Percentiles rank a stretch among this genome's conserved stretches.
phyloP scores from a whole-genome alignment of 2,329 filamentous ascomycete genomes.

The Neofusicoccum sp. region DNA sequence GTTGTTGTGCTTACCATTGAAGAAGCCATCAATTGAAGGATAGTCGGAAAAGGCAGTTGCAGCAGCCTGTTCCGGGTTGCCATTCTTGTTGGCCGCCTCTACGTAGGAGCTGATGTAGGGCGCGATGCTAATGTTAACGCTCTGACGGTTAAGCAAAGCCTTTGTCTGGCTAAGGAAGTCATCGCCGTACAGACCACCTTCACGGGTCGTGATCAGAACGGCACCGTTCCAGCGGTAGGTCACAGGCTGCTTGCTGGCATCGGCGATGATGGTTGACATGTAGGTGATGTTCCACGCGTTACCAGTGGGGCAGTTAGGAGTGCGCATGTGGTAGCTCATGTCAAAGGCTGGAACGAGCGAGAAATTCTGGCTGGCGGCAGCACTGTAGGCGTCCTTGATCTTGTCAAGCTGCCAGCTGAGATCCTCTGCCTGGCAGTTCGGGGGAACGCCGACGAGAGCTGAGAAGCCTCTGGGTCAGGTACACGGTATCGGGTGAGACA shows the following conservation, averaged over 20 bases:
- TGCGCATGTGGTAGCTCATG: constrained; percentile 32
- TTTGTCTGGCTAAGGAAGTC: constrained; percentile 33
- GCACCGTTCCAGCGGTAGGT: constrained; percentile 38
- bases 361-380: constrained; percentile 34
- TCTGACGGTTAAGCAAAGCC: constrained; percentile 19
- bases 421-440: constrained; percentile 29
- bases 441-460: constrained; percentile 39
- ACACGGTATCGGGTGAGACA: neutral
- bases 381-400: constrained; percentile 37
- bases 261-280: constrained; percentile 34
- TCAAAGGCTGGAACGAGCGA: constrained; percentile 40
- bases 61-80: constrained; percentile 25
- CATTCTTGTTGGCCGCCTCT: constrained; percentile 27
- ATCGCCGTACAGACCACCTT: constrained; percentile 36
- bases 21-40: constrained; percentile 36
- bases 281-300: constrained; percentile 38
- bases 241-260: constrained; percentile 20
- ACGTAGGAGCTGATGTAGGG: constrained; percentile 36
- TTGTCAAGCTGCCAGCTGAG: constrained; percentile 33
- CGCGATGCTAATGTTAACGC: constrained; percentile 32
- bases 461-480: neutral
- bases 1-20: constrained; percentile 30
- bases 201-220: constrained; percentile 38
- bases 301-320: constrained; percentile 25
- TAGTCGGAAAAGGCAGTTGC: constrained; percentile 31